phyloP scores from a whole-genome alignment of 2,329 filamentous ascomycete genomes.

The Stagonosporopsis cucurbitacearum region DNA sequence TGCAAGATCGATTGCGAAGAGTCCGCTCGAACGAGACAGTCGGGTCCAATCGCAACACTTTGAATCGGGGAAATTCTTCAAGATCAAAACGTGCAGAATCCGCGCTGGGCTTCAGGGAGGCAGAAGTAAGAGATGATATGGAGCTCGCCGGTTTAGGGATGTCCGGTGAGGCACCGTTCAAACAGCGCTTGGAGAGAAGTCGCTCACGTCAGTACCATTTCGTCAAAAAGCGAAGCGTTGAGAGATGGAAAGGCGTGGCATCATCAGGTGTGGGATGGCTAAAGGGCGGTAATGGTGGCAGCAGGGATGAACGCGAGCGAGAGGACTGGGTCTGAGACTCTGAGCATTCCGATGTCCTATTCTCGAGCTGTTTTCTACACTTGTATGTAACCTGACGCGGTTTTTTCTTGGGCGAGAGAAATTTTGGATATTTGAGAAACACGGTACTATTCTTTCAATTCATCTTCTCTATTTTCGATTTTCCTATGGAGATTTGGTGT shows the following conservation, averaged over 20 bases:
- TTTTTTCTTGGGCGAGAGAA: background rate
- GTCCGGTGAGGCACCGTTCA: slow-evolving; percentile 36
- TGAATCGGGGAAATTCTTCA: slow-evolving; percentile 32
- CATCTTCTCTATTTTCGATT: background rate
- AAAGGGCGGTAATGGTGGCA: slow-evolving; percentile 33
- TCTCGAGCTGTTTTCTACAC: background rate
- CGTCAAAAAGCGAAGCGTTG: slow-evolving; percentile 43
- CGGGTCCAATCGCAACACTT: slow-evolving; percentile 25
- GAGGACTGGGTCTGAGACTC: slow-evolving; percentile 42
- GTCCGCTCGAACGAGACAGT: slow-evolving; percentile 44
- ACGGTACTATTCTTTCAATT: background rate
- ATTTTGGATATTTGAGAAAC: background rate
- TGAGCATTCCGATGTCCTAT: slow-evolving; percentile 15
- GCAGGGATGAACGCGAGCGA: slow-evolving; percentile 37
- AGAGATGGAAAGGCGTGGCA: slow-evolving; percentile 44
- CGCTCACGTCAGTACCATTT: slow-evolving; percentile 43
- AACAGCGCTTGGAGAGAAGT: slow-evolving; percentile 40
- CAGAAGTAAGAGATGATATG: slow-evolving; percentile 47
- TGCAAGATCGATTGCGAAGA: slow-evolving; percentile 38
- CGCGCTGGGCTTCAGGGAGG: slow-evolving; percentile 46
- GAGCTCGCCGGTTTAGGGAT: slow-evolving; percentile 39
- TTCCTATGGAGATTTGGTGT: background rate
- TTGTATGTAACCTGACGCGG: background rate
- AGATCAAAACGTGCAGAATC: slow-evolving; percentile 32
- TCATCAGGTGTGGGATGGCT: slow-evolving; percentile 46